A percentile compares a stretch with the other conserved stretches of the same genome.
phyloP scores from a whole-genome alignment of 1,284 basidiomycete species.

The Taiwanofungus camphoratus region DNA sequence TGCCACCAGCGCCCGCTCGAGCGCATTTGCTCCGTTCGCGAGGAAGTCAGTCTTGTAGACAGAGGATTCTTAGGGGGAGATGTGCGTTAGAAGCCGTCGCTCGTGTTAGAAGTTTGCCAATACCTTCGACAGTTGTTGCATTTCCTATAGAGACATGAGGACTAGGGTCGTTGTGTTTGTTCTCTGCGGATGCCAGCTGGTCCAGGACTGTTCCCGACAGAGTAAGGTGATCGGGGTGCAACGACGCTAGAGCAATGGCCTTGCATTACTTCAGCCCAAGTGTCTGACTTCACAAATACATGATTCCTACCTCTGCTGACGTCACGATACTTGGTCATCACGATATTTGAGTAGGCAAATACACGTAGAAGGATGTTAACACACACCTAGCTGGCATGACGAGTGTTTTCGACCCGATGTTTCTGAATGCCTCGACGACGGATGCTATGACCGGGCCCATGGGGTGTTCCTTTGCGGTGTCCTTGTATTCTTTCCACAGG shows the following conservation, averaged over 20 bases:
- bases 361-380: neutral
- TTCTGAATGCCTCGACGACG: constrained; percentile 34
- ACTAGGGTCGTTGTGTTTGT: neutral
- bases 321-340: constrained; percentile 34
- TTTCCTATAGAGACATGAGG: neutral
- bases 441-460: constrained; percentile 33
- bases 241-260: constrained; percentile 38
- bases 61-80: constrained; percentile 1
- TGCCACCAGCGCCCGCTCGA: constrained; percentile 30
- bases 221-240: constrained; percentile 42
- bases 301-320: constrained; percentile 30
- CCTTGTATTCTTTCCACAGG: constrained; percentile 36
- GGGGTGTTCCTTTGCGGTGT: constrained; percentile 38
- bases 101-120: no score
- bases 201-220: constrained; percentile 40
- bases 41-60: constrained; percentile 29
- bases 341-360: neutral
- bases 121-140: no score
- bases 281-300: no score
- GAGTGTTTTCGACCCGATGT: constrained; percentile 35
- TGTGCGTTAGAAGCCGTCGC: no score
- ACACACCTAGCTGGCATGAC: constrained; percentile 47
- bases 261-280: constrained; percentile 18
- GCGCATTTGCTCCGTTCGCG: constrained; percentile 26
- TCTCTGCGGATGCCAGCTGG: constrained; percentile 28